These are phyloP conservation scores for Pleurostoma richardsiae DNA, from an alignment of 2,329 filamentous ascomycete species.

Conservation along the genomic window DNA sequence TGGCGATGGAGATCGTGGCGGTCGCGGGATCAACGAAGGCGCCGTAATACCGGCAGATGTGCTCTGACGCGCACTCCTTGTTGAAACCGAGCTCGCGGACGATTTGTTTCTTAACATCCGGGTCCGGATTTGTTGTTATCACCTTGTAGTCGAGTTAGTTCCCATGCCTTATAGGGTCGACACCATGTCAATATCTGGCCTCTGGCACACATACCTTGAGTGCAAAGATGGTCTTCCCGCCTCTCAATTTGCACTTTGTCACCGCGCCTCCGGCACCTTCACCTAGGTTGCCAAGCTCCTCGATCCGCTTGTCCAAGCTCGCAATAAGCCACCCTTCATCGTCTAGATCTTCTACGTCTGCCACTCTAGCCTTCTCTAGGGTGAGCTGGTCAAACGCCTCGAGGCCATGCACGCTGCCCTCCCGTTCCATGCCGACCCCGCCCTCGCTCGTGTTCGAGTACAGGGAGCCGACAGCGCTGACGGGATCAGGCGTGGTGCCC, in stretches of 20 bases:
- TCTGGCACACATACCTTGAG: slow-evolving; percentile 66
- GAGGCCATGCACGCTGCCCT: slow-evolving; percentile 72
- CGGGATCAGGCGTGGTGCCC: slow-evolving; percentile 69
- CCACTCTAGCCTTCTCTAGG: slow-evolving; percentile 72
- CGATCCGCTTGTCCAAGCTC: slow-evolving; percentile 80
- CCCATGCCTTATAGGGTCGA: slow-evolving; percentile 11
- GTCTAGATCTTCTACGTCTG: slow-evolving; percentile 92
- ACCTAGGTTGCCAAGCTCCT: slow-evolving; percentile 83
- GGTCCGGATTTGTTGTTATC: slow-evolving; percentile 96
- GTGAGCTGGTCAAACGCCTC: slow-evolving; percentile 76
- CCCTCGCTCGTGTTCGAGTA: slow-evolving; percentile 78
- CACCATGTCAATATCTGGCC: not conserved
- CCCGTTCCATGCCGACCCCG: slow-evolving; percentile 72
- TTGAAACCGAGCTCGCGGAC: slow-evolving; percentile 95
- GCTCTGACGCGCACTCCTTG: slow-evolving; percentile 90
- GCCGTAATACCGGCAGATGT: slow-evolving; percentile 97
- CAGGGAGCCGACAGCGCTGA: slow-evolving; percentile 80
- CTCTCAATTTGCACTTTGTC: slow-evolving; percentile 82
- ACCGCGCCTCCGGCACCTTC: slow-evolving; percentile 96
- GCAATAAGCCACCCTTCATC: slow-evolving; percentile 94
- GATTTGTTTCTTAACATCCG: slow-evolving; percentile 97
- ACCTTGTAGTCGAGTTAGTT: slow-evolving; percentile 51
- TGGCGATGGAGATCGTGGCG: slow-evolving; percentile 94
- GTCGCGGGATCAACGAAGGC: slow-evolving; percentile 95
- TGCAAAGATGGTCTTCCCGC: slow-evolving; percentile 91